These are phyloP conservation scores for Eimeria zaria DNA, from an alignment of 169 alveolate genomes.

Conservation along the genomic window DNA sequence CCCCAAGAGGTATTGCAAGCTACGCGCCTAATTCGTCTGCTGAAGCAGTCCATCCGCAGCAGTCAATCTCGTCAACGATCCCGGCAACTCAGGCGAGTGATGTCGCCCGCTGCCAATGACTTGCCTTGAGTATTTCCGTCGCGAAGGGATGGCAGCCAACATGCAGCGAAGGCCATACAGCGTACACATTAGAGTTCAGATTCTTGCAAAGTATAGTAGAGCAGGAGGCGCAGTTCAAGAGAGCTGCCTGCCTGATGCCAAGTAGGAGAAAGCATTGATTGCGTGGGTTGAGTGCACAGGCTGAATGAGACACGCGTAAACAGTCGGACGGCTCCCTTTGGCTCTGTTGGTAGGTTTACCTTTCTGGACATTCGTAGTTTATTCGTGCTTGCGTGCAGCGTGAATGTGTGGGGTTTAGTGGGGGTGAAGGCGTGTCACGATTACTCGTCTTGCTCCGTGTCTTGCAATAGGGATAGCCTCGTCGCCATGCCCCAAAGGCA, in stretches of 20 bases:
- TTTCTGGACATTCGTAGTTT: not conserved
- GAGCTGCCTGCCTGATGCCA: not conserved
- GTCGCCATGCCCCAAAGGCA: not conserved
- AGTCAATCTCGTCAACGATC: slow-evolving; percentile 23
- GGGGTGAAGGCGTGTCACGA: not conserved
- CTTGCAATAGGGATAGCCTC: not conserved
- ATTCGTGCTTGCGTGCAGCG: not conserved
- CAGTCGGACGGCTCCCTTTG: not conserved
- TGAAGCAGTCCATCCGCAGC: slow-evolving; percentile 53
- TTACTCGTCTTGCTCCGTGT: not conserved
- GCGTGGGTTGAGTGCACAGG: slow-evolving; percentile 27
- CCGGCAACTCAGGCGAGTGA: slow-evolving; percentile 33
- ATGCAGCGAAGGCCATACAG: not conserved
- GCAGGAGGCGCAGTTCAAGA: not conserved
- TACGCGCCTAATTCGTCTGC: slow-evolving; percentile 48
- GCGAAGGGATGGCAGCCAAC: not conserved
- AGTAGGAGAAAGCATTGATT: not conserved
- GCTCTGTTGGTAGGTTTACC: not conserved
- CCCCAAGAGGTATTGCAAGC: slow-evolving; percentile 72
- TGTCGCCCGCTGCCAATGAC: not conserved
- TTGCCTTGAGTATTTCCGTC: not conserved
- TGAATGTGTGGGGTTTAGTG: not conserved
- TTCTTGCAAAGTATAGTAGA: not conserved
- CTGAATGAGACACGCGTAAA: not conserved
- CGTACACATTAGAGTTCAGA: not conserved